Percentiles rank a stretch among this genome's conserved stretches.
These are phyloP conservation scores for Clarireedia paspali DNA, from an alignment of 2,329 filamentous ascomycete species.

Conservation along the genomic window DNA sequence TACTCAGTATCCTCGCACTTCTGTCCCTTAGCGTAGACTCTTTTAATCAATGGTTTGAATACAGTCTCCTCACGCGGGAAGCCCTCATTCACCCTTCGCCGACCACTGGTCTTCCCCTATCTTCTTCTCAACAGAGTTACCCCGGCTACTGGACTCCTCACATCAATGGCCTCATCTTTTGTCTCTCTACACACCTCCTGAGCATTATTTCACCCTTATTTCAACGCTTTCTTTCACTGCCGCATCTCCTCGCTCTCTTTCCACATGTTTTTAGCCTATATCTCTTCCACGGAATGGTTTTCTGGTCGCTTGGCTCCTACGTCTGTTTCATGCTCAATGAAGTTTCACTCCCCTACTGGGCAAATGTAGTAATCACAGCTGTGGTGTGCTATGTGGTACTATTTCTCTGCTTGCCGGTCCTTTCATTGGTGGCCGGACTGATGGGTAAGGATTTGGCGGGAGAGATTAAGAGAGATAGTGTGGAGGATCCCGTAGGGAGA, in stretches of 20 bases:
- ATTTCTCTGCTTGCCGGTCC: conserved; percentile 13
- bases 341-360: conserved; percentile 23
- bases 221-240: conserved; percentile 35
- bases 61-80: conserved; percentile 28
- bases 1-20: conserved; percentile 26
- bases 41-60: conserved; percentile 12
- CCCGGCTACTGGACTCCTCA: conserved; percentile 34
- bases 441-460: conserved; percentile 15
- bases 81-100: conserved; percentile 37
- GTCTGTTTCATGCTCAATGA: conserved; percentile 16
- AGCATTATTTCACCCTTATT: conserved; percentile 31
- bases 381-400: conserved; percentile 1
- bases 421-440: conserved; percentile 21
- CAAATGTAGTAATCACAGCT: neutral
- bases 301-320: conserved; percentile 27
- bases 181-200: conserved; percentile 28
- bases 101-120: conserved; percentile 31
- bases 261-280: conserved; percentile 44
- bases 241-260: conserved; percentile 35
- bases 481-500: conserved; percentile 8
- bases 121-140: conserved; percentile 26
- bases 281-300: conserved; percentile 36
- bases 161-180: conserved; percentile 36
- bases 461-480: conserved; percentile 12
- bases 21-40: conserved; percentile 13